A percentile compares a stretch with the other conserved stretches of the same genome.
Conservation (phyloP, 2,329 filamentous ascomycete species). For the Sphaceloma murrayae region DNA sequence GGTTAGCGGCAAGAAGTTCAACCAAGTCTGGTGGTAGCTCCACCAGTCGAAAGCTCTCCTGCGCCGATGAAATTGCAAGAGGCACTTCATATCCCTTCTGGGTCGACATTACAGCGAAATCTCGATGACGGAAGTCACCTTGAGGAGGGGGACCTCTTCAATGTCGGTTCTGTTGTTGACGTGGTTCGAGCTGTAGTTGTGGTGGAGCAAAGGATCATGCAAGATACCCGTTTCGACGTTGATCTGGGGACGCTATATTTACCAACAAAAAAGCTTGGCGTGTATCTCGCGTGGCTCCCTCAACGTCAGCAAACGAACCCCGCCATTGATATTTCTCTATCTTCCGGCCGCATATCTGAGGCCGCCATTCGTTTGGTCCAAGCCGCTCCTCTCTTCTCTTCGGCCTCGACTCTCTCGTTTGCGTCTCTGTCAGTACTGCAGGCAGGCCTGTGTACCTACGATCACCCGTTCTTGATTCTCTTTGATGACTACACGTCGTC, state of each 20-base stretch:
- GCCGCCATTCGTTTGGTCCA: constrained; percentile 5
- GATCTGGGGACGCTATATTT: constrained; percentile 14
- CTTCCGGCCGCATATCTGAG: constrained; percentile 1
- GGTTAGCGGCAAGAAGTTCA: constrained; percentile 42
- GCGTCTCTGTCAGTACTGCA: background rate
- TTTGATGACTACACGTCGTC: background rate
- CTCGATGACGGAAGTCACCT: no score
- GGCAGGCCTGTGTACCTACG: constrained; percentile 17
- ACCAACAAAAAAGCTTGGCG: constrained; percentile 14
- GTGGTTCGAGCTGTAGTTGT: no score
- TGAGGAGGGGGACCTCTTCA: no score
- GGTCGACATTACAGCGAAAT: constrained; percentile 37
- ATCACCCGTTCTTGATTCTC: background rate
- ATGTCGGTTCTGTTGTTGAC: no score
- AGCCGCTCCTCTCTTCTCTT: background rate
- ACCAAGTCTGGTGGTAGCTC: constrained; percentile 52
- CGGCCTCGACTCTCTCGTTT: background rate
- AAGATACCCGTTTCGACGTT: constrained; percentile 16
- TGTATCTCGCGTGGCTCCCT: constrained; percentile 1
- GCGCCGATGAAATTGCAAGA: constrained; percentile 35
- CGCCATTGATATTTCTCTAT: constrained; percentile 10
- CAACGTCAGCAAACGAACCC: constrained; percentile 16
- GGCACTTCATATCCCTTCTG: constrained; percentile 34
- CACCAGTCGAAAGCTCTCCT: constrained; percentile 49
- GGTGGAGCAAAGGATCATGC: no score